Percentiles rank a stretch among this genome's conserved stretches.
phyloP scores from a whole-genome alignment of 2,329 filamentous ascomycete species.

The Fusarium sp. region DNA sequence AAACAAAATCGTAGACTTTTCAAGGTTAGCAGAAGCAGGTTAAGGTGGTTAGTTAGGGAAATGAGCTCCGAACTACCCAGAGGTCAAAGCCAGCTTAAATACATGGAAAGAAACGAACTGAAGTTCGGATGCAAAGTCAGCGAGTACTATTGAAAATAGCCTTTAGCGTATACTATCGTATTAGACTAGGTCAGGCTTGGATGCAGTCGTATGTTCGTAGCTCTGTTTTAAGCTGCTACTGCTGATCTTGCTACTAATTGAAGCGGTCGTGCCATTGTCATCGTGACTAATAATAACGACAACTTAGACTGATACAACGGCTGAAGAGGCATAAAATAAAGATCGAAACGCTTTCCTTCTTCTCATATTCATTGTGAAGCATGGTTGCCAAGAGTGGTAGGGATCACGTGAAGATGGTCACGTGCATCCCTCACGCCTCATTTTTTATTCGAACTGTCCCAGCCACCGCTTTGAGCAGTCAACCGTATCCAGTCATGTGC shows the following conservation, averaged over 20 bases:
- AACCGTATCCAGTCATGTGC: not conserved
- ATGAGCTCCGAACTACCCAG: not conserved
- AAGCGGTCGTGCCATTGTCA: too few relatives aligned
- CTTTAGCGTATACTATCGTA: too few relatives aligned
- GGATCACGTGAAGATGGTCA: not conserved
- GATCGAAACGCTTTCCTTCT: too few relatives aligned
- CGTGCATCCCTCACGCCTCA: not conserved
- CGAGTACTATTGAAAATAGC: not conserved
- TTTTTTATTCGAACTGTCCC: not conserved
- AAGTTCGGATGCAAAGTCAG: not conserved
- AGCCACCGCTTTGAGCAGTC: not conserved
- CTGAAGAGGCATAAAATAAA: too few relatives aligned
- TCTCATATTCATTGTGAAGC: too few relatives aligned
- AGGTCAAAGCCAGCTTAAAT: not conserved
- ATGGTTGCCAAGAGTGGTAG: not conserved
- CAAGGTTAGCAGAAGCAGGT: not conserved
- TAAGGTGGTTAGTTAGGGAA: not conserved
- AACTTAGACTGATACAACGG: too few relatives aligned
- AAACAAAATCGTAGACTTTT: not conserved
- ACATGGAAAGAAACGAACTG: not conserved
- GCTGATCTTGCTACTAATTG: too few relatives aligned
- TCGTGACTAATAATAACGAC: too few relatives aligned
- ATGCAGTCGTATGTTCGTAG: too few relatives aligned
- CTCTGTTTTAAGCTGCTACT: too few relatives aligned
- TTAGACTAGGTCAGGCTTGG: too few relatives aligned